Evolutionary conservation across 306 rosid genomes (phyloP).

Genomic region (Begonia loranthoides): DNA sequence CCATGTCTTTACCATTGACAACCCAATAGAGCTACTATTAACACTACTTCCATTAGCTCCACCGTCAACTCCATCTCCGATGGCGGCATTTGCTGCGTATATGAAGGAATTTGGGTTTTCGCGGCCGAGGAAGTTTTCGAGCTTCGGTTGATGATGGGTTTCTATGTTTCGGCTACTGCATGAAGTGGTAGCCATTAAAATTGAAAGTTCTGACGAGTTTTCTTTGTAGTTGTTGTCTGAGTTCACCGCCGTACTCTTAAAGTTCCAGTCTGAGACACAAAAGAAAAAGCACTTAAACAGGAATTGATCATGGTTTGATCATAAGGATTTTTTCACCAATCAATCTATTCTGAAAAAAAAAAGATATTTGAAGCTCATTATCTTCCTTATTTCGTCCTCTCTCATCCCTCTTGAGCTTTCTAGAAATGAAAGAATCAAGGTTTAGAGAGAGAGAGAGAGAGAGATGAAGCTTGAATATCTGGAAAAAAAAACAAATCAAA

Average conservation of each 20-base stretch:
- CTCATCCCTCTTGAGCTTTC: too few relatives aligned
- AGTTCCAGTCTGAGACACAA: conserved; percentile 49
- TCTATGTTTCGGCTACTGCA: conserved; percentile 32
- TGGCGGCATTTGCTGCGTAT: too few relatives aligned
- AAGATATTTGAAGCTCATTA: neutral
- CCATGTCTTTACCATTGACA: conserved; percentile 89
- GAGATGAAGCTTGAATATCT: too few relatives aligned
- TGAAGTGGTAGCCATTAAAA: conserved; percentile 27
- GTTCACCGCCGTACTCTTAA: conserved; percentile 32
- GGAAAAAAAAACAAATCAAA: too few relatives aligned
- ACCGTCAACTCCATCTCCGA: conserved; percentile 7
- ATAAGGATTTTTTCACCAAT: too few relatives aligned
- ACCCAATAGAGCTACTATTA: conserved; percentile 37
- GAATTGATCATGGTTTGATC: neutral
- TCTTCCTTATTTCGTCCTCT: neutral
- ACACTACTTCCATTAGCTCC: neutral
- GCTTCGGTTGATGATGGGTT: conserved; percentile 42
- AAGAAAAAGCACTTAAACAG: neutral
- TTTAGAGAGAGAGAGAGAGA: neutral
- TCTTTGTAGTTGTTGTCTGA: conserved; percentile 24
- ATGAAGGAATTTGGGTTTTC: too few relatives aligned
- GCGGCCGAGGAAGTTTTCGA: conserved; percentile 79
- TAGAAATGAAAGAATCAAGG: neutral
- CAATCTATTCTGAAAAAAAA: neutral
- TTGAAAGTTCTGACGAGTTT: conserved; percentile 24